Evolutionary conservation across 2,329 filamentous ascomycete genomes (phyloP), one percentile per base, ranked within the genome.

Genomic region (Sclerotinia trifoliorum): DNA sequence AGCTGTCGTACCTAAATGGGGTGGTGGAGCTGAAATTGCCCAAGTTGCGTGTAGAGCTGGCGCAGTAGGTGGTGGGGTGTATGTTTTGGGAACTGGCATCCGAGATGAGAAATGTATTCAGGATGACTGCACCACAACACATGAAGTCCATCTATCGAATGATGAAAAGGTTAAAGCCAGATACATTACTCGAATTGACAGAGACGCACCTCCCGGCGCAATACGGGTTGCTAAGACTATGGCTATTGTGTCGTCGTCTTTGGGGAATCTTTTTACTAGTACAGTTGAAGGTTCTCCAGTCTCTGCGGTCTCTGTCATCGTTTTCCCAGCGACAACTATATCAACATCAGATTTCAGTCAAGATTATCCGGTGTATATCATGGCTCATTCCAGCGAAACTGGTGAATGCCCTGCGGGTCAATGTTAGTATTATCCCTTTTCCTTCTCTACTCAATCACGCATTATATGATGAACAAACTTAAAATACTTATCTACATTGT

Each of bases 401-500:
- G 94, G 94, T 71, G 94, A 98, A 82, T 98, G 95, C 79, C 94
- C 94, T 35, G 73, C 80, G 71, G 88, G 90, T 80, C 93, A 98
- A 88, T 89, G 94, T 99, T 86, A 93, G 94, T 91, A 69, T 35
- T 32, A 32, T 39, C 48, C 71, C 66, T 71, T 54, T 69, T 70
- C 11, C 71, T 55, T 35, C 48, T 44, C 71, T 71, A 69, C 70
- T 68, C 51, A 63, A 66, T 57, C 58, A 65, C 63, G 74, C 75
- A 78, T 84, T 85, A 84, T 78, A 90, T 93, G 94, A 97, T 98
- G 94, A 97, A 84, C 80, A 81, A 86, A 81, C 80, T 81, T 83
- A 80, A 85, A 96, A 95, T 92, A 94, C 94, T 98, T 98, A 98
- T 97, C 94, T 97, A 98, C 94, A 97, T 98, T 98, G 93, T 91